Percentiles rank a stretch among this genome's conserved stretches.
Conservation (phyloP, 2,329 filamentous ascomycete species). For the Shiraia sp. region DNA sequence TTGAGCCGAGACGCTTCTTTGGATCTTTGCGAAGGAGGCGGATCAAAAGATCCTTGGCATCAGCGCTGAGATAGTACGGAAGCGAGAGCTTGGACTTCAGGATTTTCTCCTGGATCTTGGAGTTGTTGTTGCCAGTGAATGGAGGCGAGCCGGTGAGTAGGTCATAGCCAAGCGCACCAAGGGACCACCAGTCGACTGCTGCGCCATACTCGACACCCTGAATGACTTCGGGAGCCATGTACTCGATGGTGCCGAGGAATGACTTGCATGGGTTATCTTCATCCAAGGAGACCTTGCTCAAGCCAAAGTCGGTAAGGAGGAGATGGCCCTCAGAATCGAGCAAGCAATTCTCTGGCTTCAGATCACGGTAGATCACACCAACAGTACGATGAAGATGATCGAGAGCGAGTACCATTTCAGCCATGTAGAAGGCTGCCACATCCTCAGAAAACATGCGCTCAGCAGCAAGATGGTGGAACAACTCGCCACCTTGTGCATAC, state of each 20-base stretch:
- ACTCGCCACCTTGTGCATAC: slow-evolving; percentile 94
- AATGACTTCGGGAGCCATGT: slow-evolving; percentile 98
- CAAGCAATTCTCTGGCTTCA: slow-evolving; percentile 97
- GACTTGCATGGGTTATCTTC: slow-evolving; percentile 77
- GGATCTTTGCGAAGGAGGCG: slow-evolving; percentile 91
- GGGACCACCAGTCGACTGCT: slow-evolving; percentile 98
- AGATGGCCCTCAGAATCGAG: slow-evolving; percentile 90
- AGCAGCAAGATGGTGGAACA: slow-evolving; percentile 91
- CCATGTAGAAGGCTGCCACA: slow-evolving; percentile 95
- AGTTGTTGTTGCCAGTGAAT: slow-evolving; percentile 86
- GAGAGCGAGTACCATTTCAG: slow-evolving; percentile 92
- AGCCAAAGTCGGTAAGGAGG: slow-evolving; percentile 92
- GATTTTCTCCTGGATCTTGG: slow-evolving; percentile 96
- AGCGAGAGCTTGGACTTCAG: slow-evolving; percentile 86
- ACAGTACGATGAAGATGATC: slow-evolving; percentile 91
- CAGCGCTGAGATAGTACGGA: slow-evolving; percentile 87
- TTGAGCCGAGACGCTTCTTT: slow-evolving; percentile 81
- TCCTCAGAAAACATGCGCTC: slow-evolving; percentile 95
- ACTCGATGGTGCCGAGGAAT: slow-evolving; percentile 92
- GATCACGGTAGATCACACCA: slow-evolving; percentile 92
- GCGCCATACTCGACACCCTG: slow-evolving; percentile 87
- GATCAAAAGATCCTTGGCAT: slow-evolving; percentile 92
- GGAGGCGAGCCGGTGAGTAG: slow-evolving; percentile 90
- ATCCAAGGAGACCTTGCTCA: slow-evolving; percentile 90
- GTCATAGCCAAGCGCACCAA: slow-evolving; percentile 90